Conservation (phyloP, 805 yeast species). For the Candida chilensis region DNA sequence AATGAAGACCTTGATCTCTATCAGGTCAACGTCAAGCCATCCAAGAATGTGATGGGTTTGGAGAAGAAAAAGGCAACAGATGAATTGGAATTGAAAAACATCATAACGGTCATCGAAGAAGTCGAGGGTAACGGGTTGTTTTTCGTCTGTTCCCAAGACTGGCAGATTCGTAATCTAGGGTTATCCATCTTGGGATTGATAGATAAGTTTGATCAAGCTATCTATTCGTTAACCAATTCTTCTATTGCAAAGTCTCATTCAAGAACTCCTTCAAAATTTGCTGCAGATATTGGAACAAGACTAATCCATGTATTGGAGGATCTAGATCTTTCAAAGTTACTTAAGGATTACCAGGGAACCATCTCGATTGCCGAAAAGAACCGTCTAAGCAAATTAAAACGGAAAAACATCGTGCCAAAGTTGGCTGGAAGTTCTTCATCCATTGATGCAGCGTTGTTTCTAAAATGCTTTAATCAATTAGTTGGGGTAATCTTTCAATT, state of each 20-base stretch:
- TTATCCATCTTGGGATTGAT: slow-evolving; percentile 66
- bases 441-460: no score
- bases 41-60: no score
- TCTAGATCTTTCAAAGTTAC: slow-evolving; percentile 55
- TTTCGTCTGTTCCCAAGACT: slow-evolving; percentile 83
- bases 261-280: slow-evolving; percentile 59
- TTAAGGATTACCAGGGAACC: no score
- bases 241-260: slow-evolving; percentile 27
- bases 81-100: slow-evolving; percentile 66
- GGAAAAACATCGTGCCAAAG: slow-evolving; percentile 60
- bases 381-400: slow-evolving; percentile 55
- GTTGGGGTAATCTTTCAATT: no score
- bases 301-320: slow-evolving; percentile 69
- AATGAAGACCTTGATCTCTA: neutral
- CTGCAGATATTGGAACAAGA: slow-evolving; percentile 71
- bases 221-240: slow-evolving; percentile 35
- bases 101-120: slow-evolving; percentile 83
- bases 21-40: slow-evolving; percentile 1
- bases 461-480: no score
- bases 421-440: no score
- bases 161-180: slow-evolving; percentile 65
- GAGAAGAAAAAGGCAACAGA: slow-evolving; percentile 42
- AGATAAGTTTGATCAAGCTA: slow-evolving; percentile 81
- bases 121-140: slow-evolving; percentile 94
- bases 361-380: slow-evolving; percentile 78